Evolutionary conservation across 805 yeast genomes (phyloP), one percentile per base, ranked within the genome.

Genomic region (Metschnikowia noctiluminum): DNA sequence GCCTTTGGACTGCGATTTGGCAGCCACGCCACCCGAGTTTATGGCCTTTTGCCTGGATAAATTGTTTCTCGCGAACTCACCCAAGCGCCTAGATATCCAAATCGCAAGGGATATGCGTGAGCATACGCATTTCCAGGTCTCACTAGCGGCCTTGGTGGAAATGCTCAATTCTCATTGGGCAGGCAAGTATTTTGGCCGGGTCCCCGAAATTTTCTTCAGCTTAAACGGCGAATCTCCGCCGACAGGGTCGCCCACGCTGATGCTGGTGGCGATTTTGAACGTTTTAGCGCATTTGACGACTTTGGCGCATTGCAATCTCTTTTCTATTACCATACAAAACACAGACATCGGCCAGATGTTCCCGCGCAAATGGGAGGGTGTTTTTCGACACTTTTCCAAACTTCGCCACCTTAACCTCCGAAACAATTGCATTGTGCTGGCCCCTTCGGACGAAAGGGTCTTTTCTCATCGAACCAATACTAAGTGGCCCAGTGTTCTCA

Each of bases 341-440:
- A 67, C 72, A 12, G 70, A 70, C 36, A 62, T 71, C 2, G 75
- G 76, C 6, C 55, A 57, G 7, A 57, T 63, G 43, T 70, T 55
- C 50, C 62, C 62, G 3, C 40, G 53, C 2, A 62, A 61, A 43
- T 71, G 76, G 76, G 58, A 63, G 34, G 56, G 55, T 37, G 51
- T 70, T 3, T 62, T 71, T 32, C 41, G 48, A 11, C 53, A 59
- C 15, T 68, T 69, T 42, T 32, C 47, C 10, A 58, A 58, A 37
- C 45, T 67, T 14, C 40, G 43, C 16, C 42, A 21, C 21, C 56
- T 71, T 32, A 54, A 63, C 37, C 54, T 70, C n/a, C 48, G 60
- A 3, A 63, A 66, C 38, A 67, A 69, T 14, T 36, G 27, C 50
- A 38, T 61, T 31, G 26, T 38, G 45, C 45, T 26, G 39, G 42